These are phyloP conservation scores for Exophiala sp. DNA, from an alignment of 2,329 filamentous ascomycete genomes.

Conservation along the genomic window DNA sequence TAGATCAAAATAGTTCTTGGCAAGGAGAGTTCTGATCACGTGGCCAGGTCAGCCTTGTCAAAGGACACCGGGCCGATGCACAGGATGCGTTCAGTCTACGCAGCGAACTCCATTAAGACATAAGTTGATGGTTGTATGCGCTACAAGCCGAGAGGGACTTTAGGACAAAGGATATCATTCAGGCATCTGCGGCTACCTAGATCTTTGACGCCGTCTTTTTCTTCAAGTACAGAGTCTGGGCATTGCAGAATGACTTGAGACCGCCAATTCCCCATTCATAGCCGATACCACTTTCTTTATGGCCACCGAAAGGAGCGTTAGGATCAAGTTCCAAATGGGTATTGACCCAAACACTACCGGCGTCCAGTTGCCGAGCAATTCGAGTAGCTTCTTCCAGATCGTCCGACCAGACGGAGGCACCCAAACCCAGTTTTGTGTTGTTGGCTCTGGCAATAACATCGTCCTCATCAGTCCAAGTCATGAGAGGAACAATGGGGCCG, in stretches of 20 bases:
- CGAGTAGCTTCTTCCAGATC: slow-evolving; percentile 47
- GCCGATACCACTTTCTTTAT: slow-evolving; percentile 33
- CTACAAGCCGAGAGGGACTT: no score
- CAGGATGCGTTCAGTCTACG: no score
- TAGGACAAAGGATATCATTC: no score
- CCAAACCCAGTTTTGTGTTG: slow-evolving; percentile 48
- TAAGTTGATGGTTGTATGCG: no score
- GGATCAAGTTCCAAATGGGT: slow-evolving; percentile 29
- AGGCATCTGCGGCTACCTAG: no score
- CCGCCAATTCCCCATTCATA: slow-evolving; percentile 30
- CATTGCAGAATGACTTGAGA: slow-evolving; percentile 28
- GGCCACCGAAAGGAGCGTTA: slow-evolving; percentile 28
- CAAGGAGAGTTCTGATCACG: not conserved
- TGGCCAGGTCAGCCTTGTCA: not conserved
- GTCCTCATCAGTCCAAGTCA: slow-evolving; percentile 56
- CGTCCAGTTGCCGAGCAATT: slow-evolving; percentile 51
- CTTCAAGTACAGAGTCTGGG: slow-evolving; percentile 27
- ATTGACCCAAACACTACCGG: slow-evolving; percentile 59
- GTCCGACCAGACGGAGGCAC: slow-evolving; percentile 53
- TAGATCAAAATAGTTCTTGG: slow-evolving; percentile 2
- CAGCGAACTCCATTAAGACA: no score
- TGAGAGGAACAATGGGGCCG: slow-evolving; percentile 58
- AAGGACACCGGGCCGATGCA: no score
- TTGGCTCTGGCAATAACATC: slow-evolving; percentile 56
- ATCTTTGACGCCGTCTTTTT: slow-evolving; percentile 9